These are phyloP conservation scores for Ogataea ramenticola DNA, from an alignment of 805 yeast genomes.

Conservation along the genomic window DNA sequence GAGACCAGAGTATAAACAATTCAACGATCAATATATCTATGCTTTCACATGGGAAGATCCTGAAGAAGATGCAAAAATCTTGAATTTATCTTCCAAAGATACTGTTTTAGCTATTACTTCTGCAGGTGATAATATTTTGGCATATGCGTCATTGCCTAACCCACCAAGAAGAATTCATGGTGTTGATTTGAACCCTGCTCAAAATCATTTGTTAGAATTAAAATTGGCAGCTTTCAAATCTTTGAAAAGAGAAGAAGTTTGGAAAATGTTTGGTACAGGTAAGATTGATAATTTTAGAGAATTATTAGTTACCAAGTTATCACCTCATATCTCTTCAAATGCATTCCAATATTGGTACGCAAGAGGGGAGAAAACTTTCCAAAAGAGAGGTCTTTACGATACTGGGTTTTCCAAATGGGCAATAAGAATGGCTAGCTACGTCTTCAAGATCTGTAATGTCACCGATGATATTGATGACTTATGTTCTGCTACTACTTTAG, in stretches of 20 bases:
- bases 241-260: slow-evolving; percentile 49
- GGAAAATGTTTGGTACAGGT: slow-evolving; percentile 78
- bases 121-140: slow-evolving; percentile 76
- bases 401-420: slow-evolving; percentile 90
- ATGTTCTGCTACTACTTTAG: slow-evolving; percentile 49
- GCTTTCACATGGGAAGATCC: slow-evolving; percentile 94
- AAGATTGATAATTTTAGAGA: slow-evolving; percentile 45
- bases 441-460: slow-evolving; percentile 53
- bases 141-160: slow-evolving; percentile 63
- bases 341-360: slow-evolving; percentile 78
- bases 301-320: slow-evolving; percentile 45
- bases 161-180: slow-evolving; percentile 78
- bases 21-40: slow-evolving; percentile 72
- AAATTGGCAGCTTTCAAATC: slow-evolving; percentile 65
- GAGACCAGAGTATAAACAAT: slow-evolving; percentile 60
- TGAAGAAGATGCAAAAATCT: slow-evolving; percentile 63
- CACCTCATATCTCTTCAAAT: slow-evolving; percentile 70
- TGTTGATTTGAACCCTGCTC: slow-evolving; percentile 79
- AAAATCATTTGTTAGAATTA: slow-evolving; percentile 72
- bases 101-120: slow-evolving; percentile 79
- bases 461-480: slow-evolving; percentile 43
- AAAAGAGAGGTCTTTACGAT: slow-evolving; percentile 55
- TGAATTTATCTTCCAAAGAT: slow-evolving; percentile 54
- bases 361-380: slow-evolving; percentile 54
- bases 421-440: slow-evolving; percentile 53